A percentile compares a stretch with the other conserved stretches of the same genome.
Conservation (phyloP, 192 early-diverging fungal genomes). For the Backusella tarrabulga region DNA sequence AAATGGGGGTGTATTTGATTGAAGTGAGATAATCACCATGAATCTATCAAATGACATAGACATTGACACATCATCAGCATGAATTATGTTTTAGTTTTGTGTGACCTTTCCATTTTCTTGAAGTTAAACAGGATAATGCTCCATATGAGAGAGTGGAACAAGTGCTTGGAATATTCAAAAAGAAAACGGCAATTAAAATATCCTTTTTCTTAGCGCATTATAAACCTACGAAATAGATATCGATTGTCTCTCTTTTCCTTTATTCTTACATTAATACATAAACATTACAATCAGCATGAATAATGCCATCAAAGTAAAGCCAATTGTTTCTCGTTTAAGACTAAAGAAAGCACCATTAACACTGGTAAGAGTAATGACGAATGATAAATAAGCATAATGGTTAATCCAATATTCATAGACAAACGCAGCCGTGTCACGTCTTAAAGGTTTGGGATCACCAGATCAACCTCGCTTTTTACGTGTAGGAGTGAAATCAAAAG, state of each 20-base stretch:
- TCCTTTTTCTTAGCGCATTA: background rate
- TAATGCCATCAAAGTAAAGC: background rate
- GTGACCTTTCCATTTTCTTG: background rate
- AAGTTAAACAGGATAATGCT: background rate
- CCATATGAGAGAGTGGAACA: background rate
- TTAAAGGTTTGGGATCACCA: conserved; percentile 58
- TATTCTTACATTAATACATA: background rate
- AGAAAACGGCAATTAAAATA: background rate
- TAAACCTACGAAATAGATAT: no score
- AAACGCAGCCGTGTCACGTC: conserved; percentile 71
- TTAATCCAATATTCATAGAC: conserved; percentile 47
- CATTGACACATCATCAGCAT: background rate
- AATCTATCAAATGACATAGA: no score
- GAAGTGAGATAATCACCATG: no score
- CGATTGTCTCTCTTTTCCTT: background rate
- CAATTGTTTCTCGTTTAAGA: conserved; percentile 16
- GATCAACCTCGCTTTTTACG: conserved; percentile 64
- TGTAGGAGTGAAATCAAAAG: conserved; percentile 92
- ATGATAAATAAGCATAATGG: background rate
- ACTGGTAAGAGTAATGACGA: conserved; percentile 14
- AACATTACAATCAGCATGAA: background rate
- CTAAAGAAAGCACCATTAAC: conserved; percentile 36
- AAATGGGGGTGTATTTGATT: no score
- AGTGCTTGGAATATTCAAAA: background rate
- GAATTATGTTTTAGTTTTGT: background rate